Evolutionary conservation across 1,139 yeast genomes (phyloP), one percentile per base, ranked within the genome.

Genomic region (Meyerozyma carpophila): DNA sequence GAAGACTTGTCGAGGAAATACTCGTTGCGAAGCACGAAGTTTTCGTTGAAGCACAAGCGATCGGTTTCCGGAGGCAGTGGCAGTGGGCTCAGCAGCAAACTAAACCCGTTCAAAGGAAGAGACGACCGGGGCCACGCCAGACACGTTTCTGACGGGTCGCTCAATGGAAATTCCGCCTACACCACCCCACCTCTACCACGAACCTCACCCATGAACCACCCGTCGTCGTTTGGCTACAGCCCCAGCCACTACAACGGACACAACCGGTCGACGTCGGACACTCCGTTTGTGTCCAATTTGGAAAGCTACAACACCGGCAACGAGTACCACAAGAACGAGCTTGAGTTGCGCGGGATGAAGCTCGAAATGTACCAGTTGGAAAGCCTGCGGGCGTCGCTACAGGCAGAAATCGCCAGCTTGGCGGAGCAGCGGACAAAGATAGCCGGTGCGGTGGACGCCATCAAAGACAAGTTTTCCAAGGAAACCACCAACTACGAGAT

Each of bases 111-210:
- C 55, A 66, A 64, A 47, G 47, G 58, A n/a, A 59, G 54, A 31
- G 62, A 56, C 14, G 62, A 56, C 18, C 54, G 56, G 31, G 63
- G 63, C 5, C 77, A 71, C 50, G 53, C 70, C 1, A 66, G 79
- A 32, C 68, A 68, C 44, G 69, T 62, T 9, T 70, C 75, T 40
- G 78, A 72, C 32, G 70, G 77, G 4, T 66, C 74, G 4, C 45
- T 43, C 11, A 52, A 56, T 44, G 56, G 55, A 24, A 65, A 65
- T 8, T 62, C 68, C 14, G 68, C 75, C 1, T 70, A 61, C 50
- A 64, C 69, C 4, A 73, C 79, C 0, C 79, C 80, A 4, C 78
- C 79, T 14, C 57, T 75, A 9, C 74, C 73, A 8, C 48, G 50
- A 32, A 48, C 56, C 11, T 56, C 63, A 11, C 59, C 61, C 8